Evolutionary conservation across 2,329 filamentous ascomycete genomes (phyloP), one percentile per base, ranked within the genome.

Genomic region (Massarina eburnea): DNA sequence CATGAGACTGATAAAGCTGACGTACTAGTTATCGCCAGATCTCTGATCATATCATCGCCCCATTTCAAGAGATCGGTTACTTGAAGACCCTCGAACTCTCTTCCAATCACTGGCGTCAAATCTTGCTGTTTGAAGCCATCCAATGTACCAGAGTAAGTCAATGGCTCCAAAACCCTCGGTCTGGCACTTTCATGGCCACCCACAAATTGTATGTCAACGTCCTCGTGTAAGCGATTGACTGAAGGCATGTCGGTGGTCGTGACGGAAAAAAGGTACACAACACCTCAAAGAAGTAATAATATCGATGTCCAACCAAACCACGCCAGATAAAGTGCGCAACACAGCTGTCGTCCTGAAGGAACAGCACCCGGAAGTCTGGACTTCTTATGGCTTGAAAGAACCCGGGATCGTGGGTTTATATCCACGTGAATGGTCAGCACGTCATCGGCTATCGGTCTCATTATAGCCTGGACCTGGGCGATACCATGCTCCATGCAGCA

Each of bases 11-110:
- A 32, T 46, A 37, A 37, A 26, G 33, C 14, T 6, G 33, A 38
- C 38, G 20, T 27, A 86, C 83, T 80, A 1, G 81, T 86, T 49
- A 88, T 83, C 27, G 71, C 72, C 20, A 74, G 54, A 50, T 74
- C 73, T 35, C 58, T 52, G 7, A 74, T 58, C 39, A 68, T 57
- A 26, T 67, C 62, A 43, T 73, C 70, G 10, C 68, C 60, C 50
- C 55, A 54, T 47, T 67, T 63, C 14, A 68, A 55, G 21, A 64
- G 43, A 34, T 64, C 59, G 22, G 54, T 61, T 12, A 62, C 58
- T 35, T 64, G 61, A 0, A 64, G 55, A 49, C 68, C 47, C 61
- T 66, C 38, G 67, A 72, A 80, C 53, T 80, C 77, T 17, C 68
- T 68, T 12, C 78, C 78, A 49, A 80, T 79, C 15, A 74, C 66